Conservation (phyloP, 768 basidiomycete genomes). For the Terana coerulea region DNA sequence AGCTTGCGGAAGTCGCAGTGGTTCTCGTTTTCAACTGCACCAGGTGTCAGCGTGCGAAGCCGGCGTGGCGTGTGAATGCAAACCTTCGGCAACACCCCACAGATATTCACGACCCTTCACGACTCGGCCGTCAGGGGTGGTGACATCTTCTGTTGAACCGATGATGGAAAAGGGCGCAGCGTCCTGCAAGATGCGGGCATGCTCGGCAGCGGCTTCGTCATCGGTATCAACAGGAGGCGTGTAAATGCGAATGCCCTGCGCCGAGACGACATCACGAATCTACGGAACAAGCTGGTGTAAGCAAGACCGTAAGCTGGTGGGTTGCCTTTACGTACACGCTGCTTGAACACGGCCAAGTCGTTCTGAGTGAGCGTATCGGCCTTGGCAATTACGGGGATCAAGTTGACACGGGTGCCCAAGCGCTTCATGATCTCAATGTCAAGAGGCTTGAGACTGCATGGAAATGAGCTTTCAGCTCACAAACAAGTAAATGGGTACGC, state of each 20-base stretch:
- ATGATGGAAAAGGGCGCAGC: slow-evolving; percentile 99
- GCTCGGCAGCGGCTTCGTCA: slow-evolving; percentile 82
- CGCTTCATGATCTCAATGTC: slow-evolving; percentile 99
- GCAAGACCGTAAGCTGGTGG: slow-evolving; percentile 5
- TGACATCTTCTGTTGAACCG: slow-evolving; percentile 93
- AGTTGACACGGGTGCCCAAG: slow-evolving; percentile 94
- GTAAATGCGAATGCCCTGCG: slow-evolving; percentile 95
- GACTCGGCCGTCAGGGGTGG: slow-evolving; percentile 81
- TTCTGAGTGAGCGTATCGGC: slow-evolving; percentile 96
- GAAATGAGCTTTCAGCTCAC: slow-evolving; percentile 1
- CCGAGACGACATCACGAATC: slow-evolving; percentile 86
- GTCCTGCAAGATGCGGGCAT: slow-evolving; percentile 80
- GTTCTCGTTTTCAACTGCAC: slow-evolving; percentile 92
- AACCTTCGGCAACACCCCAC: slow-evolving; percentile 99
- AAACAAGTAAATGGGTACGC: slow-evolving; percentile 30
- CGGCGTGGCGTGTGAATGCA: not conserved
- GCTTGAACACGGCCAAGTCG: slow-evolving; percentile 89
- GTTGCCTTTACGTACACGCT: slow-evolving; percentile 56
- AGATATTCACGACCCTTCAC: slow-evolving; percentile 99
- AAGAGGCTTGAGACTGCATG: slow-evolving; percentile 81
- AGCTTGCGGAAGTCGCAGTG: slow-evolving; percentile 99
- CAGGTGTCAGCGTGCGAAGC: slow-evolving; percentile 1
- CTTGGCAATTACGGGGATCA: slow-evolving; percentile 97
- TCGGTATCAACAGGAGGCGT: slow-evolving; percentile 89
- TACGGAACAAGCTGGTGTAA: slow-evolving; percentile 23